Conservation (phyloP, 352 stramenopile genomes). For the Globisporangium cederbergense region DNA sequence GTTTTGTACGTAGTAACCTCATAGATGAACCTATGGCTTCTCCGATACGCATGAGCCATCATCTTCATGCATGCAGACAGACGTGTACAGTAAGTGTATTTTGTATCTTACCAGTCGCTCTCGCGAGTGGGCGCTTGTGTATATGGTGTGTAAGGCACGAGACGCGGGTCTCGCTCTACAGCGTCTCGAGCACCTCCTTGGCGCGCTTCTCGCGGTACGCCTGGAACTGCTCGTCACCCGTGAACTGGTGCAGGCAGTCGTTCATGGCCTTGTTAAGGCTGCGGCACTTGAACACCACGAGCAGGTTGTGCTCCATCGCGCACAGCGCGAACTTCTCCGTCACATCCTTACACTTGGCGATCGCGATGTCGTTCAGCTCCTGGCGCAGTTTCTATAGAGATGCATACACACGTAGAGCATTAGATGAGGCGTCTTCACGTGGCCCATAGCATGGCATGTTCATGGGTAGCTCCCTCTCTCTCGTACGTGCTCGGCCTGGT, state of each 20-base stretch:
- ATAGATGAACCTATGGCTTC: background rate
- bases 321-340: constrained; percentile 64
- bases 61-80: background rate
- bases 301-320: constrained; percentile 58
- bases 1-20: too few relatives aligned
- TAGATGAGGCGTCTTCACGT: background rate
- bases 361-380: constrained; percentile 79
- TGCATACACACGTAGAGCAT: background rate
- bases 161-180: constrained; percentile 1
- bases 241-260: constrained; percentile 78
- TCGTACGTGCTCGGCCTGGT: constrained; percentile 74
- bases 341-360: constrained; percentile 63
- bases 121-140: background rate
- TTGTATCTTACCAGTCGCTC: background rate
- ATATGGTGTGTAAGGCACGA: background rate
- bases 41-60: background rate
- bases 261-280: constrained; percentile 76
- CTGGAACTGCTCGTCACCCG: constrained; percentile 70
- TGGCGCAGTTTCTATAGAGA: constrained; percentile 64
- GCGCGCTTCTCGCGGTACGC: constrained; percentile 60
- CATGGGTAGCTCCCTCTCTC: background rate
- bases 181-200: constrained; percentile 36
- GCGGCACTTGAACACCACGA: constrained; percentile 74
- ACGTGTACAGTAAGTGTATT: background rate
- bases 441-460: background rate